A percentile compares a stretch with the other conserved stretches of the same genome.
Conservation (phyloP, 1,139 yeast species). For the Suhomyces bokatorum region DNA sequence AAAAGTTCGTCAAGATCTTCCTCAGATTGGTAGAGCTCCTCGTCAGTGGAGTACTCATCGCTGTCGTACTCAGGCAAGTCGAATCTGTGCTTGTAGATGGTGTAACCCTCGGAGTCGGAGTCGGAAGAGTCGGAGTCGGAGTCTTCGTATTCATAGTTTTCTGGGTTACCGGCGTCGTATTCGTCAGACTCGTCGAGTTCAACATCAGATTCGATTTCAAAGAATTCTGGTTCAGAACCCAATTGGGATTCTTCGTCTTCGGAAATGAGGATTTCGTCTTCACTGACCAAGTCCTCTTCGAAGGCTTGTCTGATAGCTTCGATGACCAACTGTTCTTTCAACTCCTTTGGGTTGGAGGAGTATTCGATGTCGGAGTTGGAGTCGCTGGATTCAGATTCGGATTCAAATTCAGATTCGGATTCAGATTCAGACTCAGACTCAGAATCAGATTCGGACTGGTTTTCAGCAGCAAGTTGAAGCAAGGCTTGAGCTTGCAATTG, state of each 20-base stretch:
- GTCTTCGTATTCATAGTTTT: conserved; percentile 28
- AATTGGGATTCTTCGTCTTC: conserved; percentile 31
- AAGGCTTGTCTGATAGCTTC: conserved; percentile 45
- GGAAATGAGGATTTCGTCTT: conserved; percentile 24
- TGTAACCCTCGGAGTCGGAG: conserved; percentile 42
- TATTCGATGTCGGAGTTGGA: conserved; percentile 24
- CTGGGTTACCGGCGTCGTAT: conserved; percentile 26
- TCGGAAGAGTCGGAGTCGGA: conserved; percentile 24
- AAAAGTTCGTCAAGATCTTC: conserved; percentile 17
- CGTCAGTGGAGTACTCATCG: conserved; percentile 42
- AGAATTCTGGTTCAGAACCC: conserved; percentile 35
- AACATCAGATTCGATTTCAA: conserved; percentile 34
- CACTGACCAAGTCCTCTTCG: conserved; percentile 38
- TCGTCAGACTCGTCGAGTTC: conserved; percentile 21
- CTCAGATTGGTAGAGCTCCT: conserved; percentile 31
- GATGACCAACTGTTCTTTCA: conserved; percentile 37
- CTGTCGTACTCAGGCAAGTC: conserved; percentile 39
- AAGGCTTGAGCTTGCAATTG: conserved; percentile 39
- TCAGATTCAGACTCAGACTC: conserved; percentile 23
- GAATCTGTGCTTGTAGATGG: conserved; percentile 45
- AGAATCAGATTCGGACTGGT: conserved; percentile 17
- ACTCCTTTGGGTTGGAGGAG: conserved; percentile 35
- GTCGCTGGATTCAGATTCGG: conserved; percentile 17
- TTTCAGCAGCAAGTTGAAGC: conserved; percentile 15
- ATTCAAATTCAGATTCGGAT: conserved; percentile 11